These are phyloP conservation scores for Mortierella antarctica DNA, from an alignment of 192 early-diverging fungal species.

Conservation along the genomic window DNA sequence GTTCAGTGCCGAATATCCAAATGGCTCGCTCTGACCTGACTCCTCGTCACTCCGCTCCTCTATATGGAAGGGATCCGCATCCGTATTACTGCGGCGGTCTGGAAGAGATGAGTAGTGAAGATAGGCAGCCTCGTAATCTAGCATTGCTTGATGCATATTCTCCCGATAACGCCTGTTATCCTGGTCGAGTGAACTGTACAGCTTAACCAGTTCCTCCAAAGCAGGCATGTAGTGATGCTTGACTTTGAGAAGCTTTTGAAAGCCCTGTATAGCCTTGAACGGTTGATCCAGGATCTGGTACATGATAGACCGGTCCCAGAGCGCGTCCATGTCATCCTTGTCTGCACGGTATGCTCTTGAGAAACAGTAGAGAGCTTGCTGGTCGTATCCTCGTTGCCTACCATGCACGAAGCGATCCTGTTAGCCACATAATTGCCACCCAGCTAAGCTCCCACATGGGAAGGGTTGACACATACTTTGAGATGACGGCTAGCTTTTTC, in stretches of 20 bases:
- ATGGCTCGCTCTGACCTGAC: conserved; percentile 51
- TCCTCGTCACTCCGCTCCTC: conserved; percentile 54
- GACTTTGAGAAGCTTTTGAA: conserved; percentile 31
- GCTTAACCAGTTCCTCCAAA: conserved; percentile 34
- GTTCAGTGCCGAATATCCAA: conserved; percentile 88
- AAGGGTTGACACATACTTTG: conserved; percentile 59
- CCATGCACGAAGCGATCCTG: neutral
- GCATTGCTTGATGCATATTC: conserved; percentile 70
- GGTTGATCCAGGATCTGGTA: conserved; percentile 64
- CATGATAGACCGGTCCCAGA: conserved; percentile 76
- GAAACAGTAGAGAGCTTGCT: conserved; percentile 90
- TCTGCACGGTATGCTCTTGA: conserved; percentile 73
- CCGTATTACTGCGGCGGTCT: conserved; percentile 36
- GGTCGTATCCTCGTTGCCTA: conserved; percentile 69
- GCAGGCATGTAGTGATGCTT: conserved; percentile 45
- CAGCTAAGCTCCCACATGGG: neutral
- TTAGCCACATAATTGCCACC: neutral
- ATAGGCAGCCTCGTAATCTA: conserved; percentile 66
- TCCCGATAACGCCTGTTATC: conserved; percentile 42
- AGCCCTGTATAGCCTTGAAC: conserved; percentile 58
- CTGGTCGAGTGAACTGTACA: conserved; percentile 47
- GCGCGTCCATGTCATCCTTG: conserved; percentile 71
- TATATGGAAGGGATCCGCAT: conserved; percentile 48
- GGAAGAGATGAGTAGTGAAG: conserved; percentile 46
- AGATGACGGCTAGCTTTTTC: conserved; percentile 83